Evolutionary conservation across 768 basidiomycete species (phyloP).

Genomic region (Agrocybe praecox): DNA sequence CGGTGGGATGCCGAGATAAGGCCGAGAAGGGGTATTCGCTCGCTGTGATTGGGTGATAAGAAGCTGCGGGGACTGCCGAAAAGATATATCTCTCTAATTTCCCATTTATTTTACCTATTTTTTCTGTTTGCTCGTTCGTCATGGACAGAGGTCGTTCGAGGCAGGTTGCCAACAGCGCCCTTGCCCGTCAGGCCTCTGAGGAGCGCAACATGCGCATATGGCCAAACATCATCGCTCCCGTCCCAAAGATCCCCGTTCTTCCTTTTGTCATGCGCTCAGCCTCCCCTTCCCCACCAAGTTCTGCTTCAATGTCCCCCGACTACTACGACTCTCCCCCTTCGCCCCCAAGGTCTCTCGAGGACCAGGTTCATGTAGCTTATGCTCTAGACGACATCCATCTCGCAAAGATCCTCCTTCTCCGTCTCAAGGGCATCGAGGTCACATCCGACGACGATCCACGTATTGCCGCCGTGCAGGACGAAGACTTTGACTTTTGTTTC

Average conservation of each 20-base stretch:
- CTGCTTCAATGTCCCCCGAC: constrained; percentile 35
- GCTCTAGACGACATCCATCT: constrained; percentile 68
- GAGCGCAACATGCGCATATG: constrained; percentile 1
- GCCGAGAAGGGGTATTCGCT: not conserved
- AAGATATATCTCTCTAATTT: not conserved
- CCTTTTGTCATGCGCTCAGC: constrained; percentile 24
- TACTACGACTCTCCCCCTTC: constrained; percentile 50
- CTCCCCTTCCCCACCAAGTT: constrained; percentile 28
- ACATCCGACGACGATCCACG: constrained; percentile 61
- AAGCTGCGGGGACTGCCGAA: constrained; percentile 4
- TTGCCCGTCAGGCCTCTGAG: constrained; percentile 20
- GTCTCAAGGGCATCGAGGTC: constrained; percentile 64
- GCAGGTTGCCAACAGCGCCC: constrained; percentile 17
- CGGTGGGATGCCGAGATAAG: constrained; percentile 6
- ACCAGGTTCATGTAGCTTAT: constrained; percentile 70
- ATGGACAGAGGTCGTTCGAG: constrained; percentile 20
- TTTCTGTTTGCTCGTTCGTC: not conserved
- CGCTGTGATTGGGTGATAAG: constrained; percentile 14
- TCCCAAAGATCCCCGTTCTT: constrained; percentile 21
- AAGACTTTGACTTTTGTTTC: constrained; percentile 51
- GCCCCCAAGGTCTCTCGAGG: constrained; percentile 52
- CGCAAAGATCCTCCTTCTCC: constrained; percentile 64
- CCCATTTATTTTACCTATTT: not conserved
- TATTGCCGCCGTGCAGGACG: constrained; percentile 59
- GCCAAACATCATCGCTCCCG: constrained; percentile 20